A percentile compares a stretch with the other conserved stretches of the same genome.
Conservation (phyloP, 441 rosid species). For the Biscutella laevigata region DNA sequence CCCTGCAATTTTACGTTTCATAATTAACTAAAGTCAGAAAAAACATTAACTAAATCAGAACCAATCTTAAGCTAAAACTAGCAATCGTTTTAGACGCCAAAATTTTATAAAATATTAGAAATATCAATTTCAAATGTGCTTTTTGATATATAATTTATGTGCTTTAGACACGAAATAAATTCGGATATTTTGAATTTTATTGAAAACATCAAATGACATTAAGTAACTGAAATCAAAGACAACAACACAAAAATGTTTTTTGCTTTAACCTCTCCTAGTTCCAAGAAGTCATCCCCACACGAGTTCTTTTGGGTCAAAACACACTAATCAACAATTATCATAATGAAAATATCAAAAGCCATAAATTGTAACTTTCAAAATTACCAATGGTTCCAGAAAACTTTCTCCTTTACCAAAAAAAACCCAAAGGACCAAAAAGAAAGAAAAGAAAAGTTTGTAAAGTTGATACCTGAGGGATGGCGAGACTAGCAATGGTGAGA, state of each 20-base stretch:
- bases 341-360: no score
- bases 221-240: slow-evolving; percentile 18
- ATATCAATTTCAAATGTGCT: no score
- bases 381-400: not conserved
- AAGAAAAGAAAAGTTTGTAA: not conserved
- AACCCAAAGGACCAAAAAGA: not conserved
- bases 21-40: not conserved
- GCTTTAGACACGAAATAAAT: no score
- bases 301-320: no score
- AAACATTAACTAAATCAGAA: no score
- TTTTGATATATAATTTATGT: no score
- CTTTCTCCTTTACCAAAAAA: not conserved
- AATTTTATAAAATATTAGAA: no score
- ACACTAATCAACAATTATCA: not conserved
- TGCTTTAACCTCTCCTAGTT: slow-evolving; percentile 15
- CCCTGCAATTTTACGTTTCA: slow-evolving; percentile 43
- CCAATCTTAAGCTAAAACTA: no score
- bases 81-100: no score
- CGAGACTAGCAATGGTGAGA: slow-evolving; percentile 97
- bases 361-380: not conserved
- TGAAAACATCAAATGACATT: slow-evolving; percentile 17
- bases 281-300: slow-evolving; percentile 17
- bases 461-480: slow-evolving; percentile 86
- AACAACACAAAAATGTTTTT: not conserved
- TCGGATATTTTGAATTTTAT: not conserved